A percentile compares a stretch with the other conserved stretches of the same genome.
Evolutionary conservation across 1,284 basidiomycete species (phyloP).

Genomic region (Schizophyllum commune): DNA sequence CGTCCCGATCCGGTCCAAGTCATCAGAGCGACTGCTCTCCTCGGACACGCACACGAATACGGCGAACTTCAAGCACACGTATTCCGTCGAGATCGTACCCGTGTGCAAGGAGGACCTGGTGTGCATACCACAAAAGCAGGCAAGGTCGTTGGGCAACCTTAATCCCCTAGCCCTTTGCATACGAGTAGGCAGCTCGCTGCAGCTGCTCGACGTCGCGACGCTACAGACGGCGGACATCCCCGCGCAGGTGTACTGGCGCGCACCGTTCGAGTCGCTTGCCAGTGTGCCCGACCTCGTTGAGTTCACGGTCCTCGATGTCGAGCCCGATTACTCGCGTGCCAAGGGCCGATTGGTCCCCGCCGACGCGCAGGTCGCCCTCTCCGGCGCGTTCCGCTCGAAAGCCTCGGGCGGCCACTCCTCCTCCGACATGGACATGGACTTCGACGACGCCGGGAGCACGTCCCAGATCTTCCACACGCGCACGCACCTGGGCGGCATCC

Average conservation of each 20-base stretch:
- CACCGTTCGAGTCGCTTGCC: constrained; percentile 81
- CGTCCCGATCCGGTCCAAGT: constrained; percentile 85
- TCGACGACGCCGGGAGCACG: constrained; percentile 41
- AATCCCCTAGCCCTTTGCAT: constrained; percentile 82
- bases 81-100: constrained; percentile 94
- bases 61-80: constrained; percentile 96
- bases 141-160: constrained; percentile 82
- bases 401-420: constrained; percentile 19
- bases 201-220: constrained; percentile 86
- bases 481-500: constrained; percentile 90
- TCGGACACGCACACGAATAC: constrained; percentile 89
- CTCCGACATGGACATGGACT: constrained; percentile 43
- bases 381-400: constrained; percentile 63
- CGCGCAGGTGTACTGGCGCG: constrained; percentile 84
- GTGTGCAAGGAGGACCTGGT: constrained; percentile 98
- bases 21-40: constrained; percentile 91
- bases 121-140: constrained; percentile 79
- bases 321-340: constrained; percentile 58
- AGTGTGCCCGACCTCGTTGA: constrained; percentile 84
- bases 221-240: constrained; percentile 81
- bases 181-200: constrained; percentile 87
- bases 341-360: constrained; percentile 81
- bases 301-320: constrained; percentile 93
- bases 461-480: constrained; percentile 93
- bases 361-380: constrained; percentile 90